These are phyloP conservation scores for Scutellaria minor DNA, from an alignment of 257 asterid species.

Conservation along the genomic window DNA sequence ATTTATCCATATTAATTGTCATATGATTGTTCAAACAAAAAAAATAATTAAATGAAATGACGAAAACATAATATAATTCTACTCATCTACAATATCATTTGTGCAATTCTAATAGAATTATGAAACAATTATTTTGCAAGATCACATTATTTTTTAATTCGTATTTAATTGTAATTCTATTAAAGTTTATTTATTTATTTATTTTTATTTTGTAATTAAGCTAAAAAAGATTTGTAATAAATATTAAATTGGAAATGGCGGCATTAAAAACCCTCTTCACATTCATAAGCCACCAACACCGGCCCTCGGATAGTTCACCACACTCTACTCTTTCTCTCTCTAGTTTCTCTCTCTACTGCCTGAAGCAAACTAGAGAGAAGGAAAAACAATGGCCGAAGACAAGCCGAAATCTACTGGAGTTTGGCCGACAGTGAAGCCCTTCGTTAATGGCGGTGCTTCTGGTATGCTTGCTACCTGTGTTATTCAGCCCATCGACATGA, in stretches of 20 bases:
- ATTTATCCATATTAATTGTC: too few species aligned
- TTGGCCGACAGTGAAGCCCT: constrained; percentile 95
- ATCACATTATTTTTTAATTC: too few species aligned
- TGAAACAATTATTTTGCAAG: too few species aligned
- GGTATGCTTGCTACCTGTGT: constrained; percentile 99
- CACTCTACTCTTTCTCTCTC: too few species aligned
- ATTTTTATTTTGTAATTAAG: background rate
- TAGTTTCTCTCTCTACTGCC: too few species aligned
- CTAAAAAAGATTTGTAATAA: background rate
- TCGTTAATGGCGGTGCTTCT: constrained; percentile 92
- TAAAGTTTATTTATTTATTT: too few species aligned
- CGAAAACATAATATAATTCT: too few species aligned
- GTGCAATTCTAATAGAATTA: too few species aligned
- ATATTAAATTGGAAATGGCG: constrained; percentile 26
- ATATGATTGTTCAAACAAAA: too few species aligned
- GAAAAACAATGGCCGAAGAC: constrained; percentile 65
- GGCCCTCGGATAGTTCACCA: constrained; percentile 40
- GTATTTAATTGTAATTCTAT: too few species aligned
- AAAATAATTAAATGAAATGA: too few species aligned
- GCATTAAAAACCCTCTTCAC: constrained; percentile 26
- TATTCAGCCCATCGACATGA: constrained; percentile 97
- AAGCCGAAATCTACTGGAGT: constrained; percentile 72
- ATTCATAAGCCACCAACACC: constrained; percentile 5
- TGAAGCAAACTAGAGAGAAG: constrained; percentile 38
- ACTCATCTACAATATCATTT: too few species aligned